phyloP scores from a whole-genome alignment of 768 basidiomycete species.

The Termitomyces sp. region DNA sequence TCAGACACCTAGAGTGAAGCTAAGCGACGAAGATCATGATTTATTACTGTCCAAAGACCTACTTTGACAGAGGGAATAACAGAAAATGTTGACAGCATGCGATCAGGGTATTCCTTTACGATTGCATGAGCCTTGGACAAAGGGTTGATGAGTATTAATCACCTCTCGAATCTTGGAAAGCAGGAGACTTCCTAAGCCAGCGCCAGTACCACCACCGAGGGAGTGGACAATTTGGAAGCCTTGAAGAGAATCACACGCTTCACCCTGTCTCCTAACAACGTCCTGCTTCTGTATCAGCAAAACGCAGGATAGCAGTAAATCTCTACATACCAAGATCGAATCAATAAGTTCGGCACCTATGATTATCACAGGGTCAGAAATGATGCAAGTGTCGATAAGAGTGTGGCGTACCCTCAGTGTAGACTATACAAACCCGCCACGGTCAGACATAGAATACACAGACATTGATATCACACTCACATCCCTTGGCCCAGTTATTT shows the following conservation, averaged over 20 bases:
- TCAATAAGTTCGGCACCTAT: conserved; percentile 90
- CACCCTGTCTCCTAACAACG: conserved; percentile 72
- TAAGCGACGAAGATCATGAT: background rate
- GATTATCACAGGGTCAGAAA: background rate
- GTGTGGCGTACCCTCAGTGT: conserved; percentile 69
- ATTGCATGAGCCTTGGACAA: background rate
- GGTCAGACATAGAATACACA: conserved; percentile 1
- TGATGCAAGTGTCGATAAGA: background rate
- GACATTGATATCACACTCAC: conserved; percentile 35
- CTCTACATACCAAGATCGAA: conserved; percentile 52
- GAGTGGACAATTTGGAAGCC: conserved; percentile 90
- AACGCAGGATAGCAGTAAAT: background rate
- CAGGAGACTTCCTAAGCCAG: conserved; percentile 78
- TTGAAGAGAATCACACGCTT: conserved; percentile 81
- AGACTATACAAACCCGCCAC: conserved; percentile 40
- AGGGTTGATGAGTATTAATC: background rate
- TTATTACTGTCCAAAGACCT: background rate
- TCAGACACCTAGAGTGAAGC: conserved; percentile 38
- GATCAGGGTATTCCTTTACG: conserved; percentile 46
- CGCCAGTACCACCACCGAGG: conserved; percentile 87
- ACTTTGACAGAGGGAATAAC: conserved; percentile 51
- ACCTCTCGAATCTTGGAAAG: conserved; percentile 81
- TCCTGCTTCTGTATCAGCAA: conserved; percentile 38
- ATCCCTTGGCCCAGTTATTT: conserved; percentile 96
- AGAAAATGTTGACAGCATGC: conserved; percentile 53